Conservation (phyloP, 495 filamentous ascomycete genomes). For the Aspergillus conjunctus region DNA sequence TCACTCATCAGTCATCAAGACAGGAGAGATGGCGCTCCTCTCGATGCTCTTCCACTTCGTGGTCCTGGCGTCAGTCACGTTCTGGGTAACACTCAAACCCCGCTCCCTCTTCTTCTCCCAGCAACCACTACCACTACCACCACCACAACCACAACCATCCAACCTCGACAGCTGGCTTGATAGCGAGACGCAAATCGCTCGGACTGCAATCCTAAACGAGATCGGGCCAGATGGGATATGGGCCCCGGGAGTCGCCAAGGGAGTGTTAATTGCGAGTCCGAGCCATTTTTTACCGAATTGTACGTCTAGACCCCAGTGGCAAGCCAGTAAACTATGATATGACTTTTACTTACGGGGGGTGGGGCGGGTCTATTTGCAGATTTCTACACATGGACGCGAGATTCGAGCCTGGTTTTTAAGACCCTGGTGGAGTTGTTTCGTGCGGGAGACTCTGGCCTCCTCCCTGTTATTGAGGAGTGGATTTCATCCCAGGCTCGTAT, state of each 20-base stretch:
- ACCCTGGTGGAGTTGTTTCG: slow-evolving; percentile 60
- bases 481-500: slow-evolving; percentile 60
- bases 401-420: slow-evolving; percentile 66
- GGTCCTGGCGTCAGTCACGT: slow-evolving; percentile 1
- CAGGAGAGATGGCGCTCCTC: neutral
- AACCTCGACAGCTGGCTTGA: slow-evolving; percentile 19
- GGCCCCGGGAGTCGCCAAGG: slow-evolving; percentile 40
- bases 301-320: slow-evolving; percentile 35
- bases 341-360: neutral
- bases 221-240: slow-evolving; percentile 21
- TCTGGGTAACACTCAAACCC: slow-evolving; percentile 14
- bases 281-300: slow-evolving; percentile 61
- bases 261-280: slow-evolving; percentile 65
- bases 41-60: slow-evolving; percentile 5
- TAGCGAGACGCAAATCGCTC: slow-evolving; percentile 14
- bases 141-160: neutral
- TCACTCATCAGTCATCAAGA: neutral
- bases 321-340: neutral
- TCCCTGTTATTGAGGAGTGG: slow-evolving; percentile 57
- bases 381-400: slow-evolving; percentile 72
- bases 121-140: too few species aligned
- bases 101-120: slow-evolving; percentile 7
- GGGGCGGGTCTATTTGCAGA: slow-evolving; percentile 33
- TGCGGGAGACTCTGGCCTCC: slow-evolving; percentile 55
- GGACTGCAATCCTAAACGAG: slow-evolving; percentile 16